These are phyloP conservation scores for Eutrema yunnanense DNA, from an alignment of 345 rosid species.

Conservation along the genomic window DNA sequence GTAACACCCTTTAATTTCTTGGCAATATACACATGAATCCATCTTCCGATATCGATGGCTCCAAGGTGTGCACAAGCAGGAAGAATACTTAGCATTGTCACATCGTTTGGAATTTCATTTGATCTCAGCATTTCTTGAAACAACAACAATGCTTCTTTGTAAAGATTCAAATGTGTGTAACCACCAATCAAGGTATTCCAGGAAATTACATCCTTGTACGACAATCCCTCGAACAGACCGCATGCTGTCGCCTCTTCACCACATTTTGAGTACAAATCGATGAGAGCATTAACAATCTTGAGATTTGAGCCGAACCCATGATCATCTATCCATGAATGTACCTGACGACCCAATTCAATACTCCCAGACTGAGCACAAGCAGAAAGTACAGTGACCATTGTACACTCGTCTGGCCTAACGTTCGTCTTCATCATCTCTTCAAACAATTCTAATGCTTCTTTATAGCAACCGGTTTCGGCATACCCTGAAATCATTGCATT, in stretches of 20 bases:
- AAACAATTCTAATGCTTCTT: constrained; percentile 50
- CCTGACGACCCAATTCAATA: constrained; percentile 46
- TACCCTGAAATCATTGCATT: constrained; percentile 35
- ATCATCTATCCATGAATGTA: constrained; percentile 43
- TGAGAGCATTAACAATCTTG: constrained; percentile 48
- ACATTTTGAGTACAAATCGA: constrained; percentile 68
- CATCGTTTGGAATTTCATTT: constrained; percentile 45
- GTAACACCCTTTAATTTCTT: constrained; percentile 29
- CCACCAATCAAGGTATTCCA: constrained; percentile 72
- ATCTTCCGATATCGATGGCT: constrained; percentile 56
- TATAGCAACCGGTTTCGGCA: constrained; percentile 34
- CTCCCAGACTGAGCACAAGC: constrained; percentile 61
- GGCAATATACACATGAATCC: constrained; percentile 58
- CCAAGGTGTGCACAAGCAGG: constrained; percentile 63
- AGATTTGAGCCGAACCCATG: constrained; percentile 38
- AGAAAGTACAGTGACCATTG: constrained; percentile 55
- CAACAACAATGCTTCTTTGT: constrained; percentile 48
- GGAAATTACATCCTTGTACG: constrained; percentile 46
- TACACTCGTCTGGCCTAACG: constrained; percentile 51
- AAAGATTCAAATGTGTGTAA: constrained; percentile 35
- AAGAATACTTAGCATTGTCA: constrained; percentile 45
- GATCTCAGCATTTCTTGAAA: constrained; percentile 48
- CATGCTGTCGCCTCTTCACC: constrained; percentile 41
- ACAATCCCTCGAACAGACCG: constrained; percentile 37
- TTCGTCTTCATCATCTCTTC: constrained; percentile 40